Evolutionary conservation across 2,329 filamentous ascomycete species (phyloP).

Genomic region (Ustulina deusta): DNA sequence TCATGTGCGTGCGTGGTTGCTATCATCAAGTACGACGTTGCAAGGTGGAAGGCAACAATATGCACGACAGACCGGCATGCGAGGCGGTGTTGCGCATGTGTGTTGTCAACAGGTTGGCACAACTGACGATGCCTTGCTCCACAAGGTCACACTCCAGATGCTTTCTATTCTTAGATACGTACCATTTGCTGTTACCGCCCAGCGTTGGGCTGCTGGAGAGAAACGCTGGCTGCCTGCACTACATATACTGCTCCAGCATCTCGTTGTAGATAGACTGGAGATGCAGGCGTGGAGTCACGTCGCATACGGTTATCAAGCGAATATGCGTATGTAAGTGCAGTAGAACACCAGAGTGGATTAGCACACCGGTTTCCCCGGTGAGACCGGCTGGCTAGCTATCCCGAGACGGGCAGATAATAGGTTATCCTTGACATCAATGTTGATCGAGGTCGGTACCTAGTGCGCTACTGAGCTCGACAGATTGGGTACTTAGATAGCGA

Average conservation of each 20-base stretch:
- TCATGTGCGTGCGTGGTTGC: slow-evolving; percentile 15
- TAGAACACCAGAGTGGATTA: neutral
- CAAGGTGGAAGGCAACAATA: slow-evolving; percentile 29
- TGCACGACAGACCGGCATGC: slow-evolving; percentile 23
- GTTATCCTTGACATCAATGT: neutral
- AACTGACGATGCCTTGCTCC: slow-evolving; percentile 25
- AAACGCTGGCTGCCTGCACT: neutral
- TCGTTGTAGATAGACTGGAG: neutral
- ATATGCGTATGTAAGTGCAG: slow-evolving; percentile 1
- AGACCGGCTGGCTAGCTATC: slow-evolving; percentile 1
- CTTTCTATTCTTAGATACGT: slow-evolving; percentile 31
- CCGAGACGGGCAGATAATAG: slow-evolving; percentile 6
- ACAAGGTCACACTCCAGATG: slow-evolving; percentile 12
- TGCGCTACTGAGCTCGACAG: no score
- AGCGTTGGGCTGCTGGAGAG: neutral
- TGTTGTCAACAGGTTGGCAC: slow-evolving; percentile 25
- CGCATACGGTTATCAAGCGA: slow-evolving; percentile 11
- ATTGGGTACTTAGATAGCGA: no score
- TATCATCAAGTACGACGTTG: slow-evolving; percentile 28
- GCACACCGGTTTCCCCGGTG: slow-evolving; percentile 3
- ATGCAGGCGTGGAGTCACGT: slow-evolving; percentile 1
- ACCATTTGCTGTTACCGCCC: slow-evolving; percentile 9
- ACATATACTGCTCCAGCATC: no score
- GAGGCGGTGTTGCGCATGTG: slow-evolving; percentile 32
- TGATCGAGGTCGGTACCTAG: no score